phyloP scores from a whole-genome alignment of 2,329 filamentous ascomycete species.

The Trichoderma pleuroti region DNA sequence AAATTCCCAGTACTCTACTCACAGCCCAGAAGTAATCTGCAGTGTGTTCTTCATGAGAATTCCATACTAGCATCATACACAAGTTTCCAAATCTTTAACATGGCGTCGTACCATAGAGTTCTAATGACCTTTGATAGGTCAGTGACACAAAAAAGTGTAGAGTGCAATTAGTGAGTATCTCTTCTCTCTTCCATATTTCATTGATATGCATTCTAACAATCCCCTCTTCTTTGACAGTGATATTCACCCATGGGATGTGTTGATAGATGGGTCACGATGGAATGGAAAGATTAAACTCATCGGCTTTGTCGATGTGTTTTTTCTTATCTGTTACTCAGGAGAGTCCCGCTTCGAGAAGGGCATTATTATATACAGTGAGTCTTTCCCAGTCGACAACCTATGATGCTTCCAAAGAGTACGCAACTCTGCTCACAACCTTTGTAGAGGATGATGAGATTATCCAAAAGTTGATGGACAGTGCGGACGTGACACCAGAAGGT shows the following conservation, averaged over 20 bases:
- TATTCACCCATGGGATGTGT: conserved; percentile 14
- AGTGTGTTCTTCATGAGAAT: neutral
- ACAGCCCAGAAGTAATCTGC: neutral
- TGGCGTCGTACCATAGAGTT: conserved; percentile 14
- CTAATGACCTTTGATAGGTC: conserved; percentile 2
- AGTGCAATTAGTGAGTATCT: conserved; percentile 13
- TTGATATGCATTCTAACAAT: neutral
- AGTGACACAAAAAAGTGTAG: neutral
- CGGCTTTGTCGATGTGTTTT: conserved; percentile 18
- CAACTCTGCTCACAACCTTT: neutral
- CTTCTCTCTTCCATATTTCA: no score
- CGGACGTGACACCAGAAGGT: neutral
- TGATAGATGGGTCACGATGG: conserved; percentile 6
- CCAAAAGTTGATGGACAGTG: neutral
- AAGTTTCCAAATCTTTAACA: neutral
- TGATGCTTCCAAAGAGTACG: neutral
- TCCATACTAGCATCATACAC: neutral
- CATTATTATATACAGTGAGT: conserved; percentile 19
- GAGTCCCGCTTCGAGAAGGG: conserved; percentile 21
- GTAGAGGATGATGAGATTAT: conserved; percentile 8
- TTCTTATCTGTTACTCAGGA: conserved; percentile 20
- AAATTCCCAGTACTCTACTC: neutral
- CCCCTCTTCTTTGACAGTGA: neutral
- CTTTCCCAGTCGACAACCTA: neutral
- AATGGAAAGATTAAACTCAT: conserved; percentile 10